These are phyloP conservation scores for Alternaria panax DNA, from an alignment of 2,329 filamentous ascomycete genomes.

Conservation along the genomic window DNA sequence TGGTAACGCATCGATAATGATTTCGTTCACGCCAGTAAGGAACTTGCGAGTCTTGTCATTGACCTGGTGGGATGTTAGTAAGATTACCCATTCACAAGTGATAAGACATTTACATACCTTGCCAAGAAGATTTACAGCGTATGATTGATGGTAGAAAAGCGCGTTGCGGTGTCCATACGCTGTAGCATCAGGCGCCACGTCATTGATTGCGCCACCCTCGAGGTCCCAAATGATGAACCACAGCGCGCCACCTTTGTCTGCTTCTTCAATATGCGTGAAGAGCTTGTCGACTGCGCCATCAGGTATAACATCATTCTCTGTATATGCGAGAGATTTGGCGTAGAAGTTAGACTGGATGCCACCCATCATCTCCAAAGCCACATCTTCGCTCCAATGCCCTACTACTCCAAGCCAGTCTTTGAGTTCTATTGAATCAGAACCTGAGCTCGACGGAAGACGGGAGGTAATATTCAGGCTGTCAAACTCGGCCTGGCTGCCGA, in stretches of 20 bases:
- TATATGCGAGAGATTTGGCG: conserved; percentile 46
- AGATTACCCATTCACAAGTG: not conserved
- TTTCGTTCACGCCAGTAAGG: conserved; percentile 52
- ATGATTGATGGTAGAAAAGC: conserved; percentile 48
- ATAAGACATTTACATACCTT: conserved; percentile 2
- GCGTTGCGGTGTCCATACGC: conserved; percentile 45
- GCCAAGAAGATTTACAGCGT: conserved; percentile 46
- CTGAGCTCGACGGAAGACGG: conserved; percentile 29
- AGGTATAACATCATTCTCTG: conserved; percentile 39
- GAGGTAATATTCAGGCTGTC: conserved; percentile 43
- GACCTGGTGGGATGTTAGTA: conserved; percentile 12
- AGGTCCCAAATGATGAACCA: conserved; percentile 49
- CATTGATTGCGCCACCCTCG: conserved; percentile 44
- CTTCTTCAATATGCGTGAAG: conserved; percentile 41
- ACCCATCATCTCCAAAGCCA: conserved; percentile 39
- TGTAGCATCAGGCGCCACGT: conserved; percentile 41
- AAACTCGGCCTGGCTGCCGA: conserved; percentile 43
- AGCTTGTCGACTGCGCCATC: conserved; percentile 42
- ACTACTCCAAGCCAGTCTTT: conserved; percentile 47
- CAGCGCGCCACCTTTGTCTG: conserved; percentile 42
- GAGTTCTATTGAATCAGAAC: conserved; percentile 32
- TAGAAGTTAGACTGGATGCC: conserved; percentile 45
- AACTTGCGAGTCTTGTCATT: conserved; percentile 50
- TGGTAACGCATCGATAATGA: conserved; percentile 41
- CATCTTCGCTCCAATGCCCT: conserved; percentile 43